phyloP scores from a whole-genome alignment of 2,329 filamentous ascomycete genomes.

The Ophiostoma tasmaniense region DNA sequence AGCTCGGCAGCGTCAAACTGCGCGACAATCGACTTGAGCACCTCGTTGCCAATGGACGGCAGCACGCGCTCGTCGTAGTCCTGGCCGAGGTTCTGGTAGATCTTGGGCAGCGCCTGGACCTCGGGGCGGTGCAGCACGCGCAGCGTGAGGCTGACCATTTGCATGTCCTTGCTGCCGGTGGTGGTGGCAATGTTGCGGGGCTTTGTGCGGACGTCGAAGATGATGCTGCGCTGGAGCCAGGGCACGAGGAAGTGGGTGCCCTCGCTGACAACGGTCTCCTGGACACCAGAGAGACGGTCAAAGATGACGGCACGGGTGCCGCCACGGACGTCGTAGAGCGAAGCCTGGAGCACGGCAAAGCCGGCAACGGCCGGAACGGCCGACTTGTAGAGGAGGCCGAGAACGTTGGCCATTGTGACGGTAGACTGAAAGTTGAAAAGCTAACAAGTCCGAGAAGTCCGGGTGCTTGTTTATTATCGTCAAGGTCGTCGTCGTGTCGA shows the following conservation, averaged over 20 bases:
- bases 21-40: conserved; percentile 95
- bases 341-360: conserved; percentile 60
- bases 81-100: conserved; percentile 70
- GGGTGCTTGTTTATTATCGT: neutral
- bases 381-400: conserved; percentile 55
- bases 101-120: conserved; percentile 82
- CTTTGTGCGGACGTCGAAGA: conserved; percentile 96
- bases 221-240: conserved; percentile 88
- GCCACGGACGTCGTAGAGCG: conserved; percentile 94
- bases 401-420: conserved; percentile 43
- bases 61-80: conserved; percentile 97
- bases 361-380: conserved; percentile 67
- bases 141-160: conserved; percentile 99
- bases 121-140: conserved; percentile 92
- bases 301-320: conserved; percentile 96
- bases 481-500: neutral
- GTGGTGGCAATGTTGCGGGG: conserved; percentile 96
- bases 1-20: conserved; percentile 98
- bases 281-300: conserved; percentile 84
- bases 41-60: conserved; percentile 97
- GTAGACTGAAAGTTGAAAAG: neutral
- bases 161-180: conserved; percentile 95
- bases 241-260: conserved; percentile 94
- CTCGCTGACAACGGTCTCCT: conserved; percentile 86
- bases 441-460: neutral